A percentile compares a stretch with the other conserved stretches of the same genome.
phyloP scores from a whole-genome alignment of 2,329 filamentous ascomycete species.

The Penicillium griseofulvum region DNA sequence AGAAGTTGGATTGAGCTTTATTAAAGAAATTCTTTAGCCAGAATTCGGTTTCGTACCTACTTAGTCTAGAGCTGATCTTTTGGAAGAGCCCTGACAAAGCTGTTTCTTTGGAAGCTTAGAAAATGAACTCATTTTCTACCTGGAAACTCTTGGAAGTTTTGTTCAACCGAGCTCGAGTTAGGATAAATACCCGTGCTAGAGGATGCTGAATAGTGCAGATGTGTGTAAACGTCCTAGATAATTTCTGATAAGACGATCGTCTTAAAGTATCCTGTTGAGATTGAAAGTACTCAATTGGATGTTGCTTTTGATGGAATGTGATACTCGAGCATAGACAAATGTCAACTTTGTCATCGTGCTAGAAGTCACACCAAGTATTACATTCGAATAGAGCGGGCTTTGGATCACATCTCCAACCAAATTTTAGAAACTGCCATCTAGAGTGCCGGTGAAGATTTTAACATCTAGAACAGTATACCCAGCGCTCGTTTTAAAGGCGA shows the following conservation, averaged over 20 bases:
- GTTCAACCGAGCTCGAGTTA: neutral
- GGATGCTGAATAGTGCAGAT: neutral
- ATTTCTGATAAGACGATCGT: neutral
- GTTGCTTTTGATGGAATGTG: neutral
- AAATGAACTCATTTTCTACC: neutral
- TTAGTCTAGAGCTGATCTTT: constrained; percentile 1
- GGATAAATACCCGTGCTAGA: neutral
- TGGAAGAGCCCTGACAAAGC: neutral
- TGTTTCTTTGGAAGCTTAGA: neutral
- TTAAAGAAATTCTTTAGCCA: constrained; percentile 1
- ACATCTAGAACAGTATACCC: neutral
- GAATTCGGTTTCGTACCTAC: constrained; percentile 1
- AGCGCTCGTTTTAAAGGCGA: neutral
- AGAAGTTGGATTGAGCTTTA: constrained; percentile 1
- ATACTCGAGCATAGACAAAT: neutral
- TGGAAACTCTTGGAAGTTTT: neutral
- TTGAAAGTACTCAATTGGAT: neutral
- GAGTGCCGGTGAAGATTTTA: neutral
- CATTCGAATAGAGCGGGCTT: neutral
- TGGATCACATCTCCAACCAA: neutral
- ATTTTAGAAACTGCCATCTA: neutral
- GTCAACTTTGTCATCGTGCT: neutral
- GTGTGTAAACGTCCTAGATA: neutral
- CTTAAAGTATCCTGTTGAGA: neutral
- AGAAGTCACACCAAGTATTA: neutral